Evolutionary conservation across 2,329 filamentous ascomycete genomes (phyloP).

Genomic region (Sporothrix variecibatus): DNA sequence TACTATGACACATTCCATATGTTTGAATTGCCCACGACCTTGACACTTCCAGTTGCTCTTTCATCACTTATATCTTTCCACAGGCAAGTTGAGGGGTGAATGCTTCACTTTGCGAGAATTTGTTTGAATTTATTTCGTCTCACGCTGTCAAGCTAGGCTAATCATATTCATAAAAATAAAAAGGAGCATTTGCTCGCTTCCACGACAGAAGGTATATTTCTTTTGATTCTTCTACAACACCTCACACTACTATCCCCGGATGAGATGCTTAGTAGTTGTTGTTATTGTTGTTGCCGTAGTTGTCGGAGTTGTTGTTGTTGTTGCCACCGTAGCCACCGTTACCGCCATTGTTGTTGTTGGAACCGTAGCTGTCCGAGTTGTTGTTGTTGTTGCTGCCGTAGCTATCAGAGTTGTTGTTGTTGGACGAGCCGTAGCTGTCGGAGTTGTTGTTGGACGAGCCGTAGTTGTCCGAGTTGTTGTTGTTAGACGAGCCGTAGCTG

Average conservation of each 20-base stretch:
- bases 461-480: constrained; percentile 25
- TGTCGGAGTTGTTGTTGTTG: constrained; percentile 22
- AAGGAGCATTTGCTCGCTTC: background rate
- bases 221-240: background rate
- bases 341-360: constrained; percentile 16
- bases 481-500: background rate
- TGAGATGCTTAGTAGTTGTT: background rate
- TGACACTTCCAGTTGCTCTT: background rate
- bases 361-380: constrained; percentile 12
- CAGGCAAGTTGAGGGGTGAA: too few relatives aligned
- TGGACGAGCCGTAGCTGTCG: background rate
- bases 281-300: background rate
- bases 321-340: constrained; percentile 16
- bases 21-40: background rate
- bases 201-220: background rate
- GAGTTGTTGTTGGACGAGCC: constrained; percentile 1
- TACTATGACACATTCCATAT: background rate
- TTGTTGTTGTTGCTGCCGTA: constrained; percentile 14
- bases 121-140: background rate
- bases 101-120: background rate
- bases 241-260: too few relatives aligned
- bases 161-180: background rate
- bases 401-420: background rate
- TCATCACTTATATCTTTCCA: background rate
- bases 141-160: background rate